These are phyloP conservation scores for Penicillium sp. DNA, from an alignment of 2,329 filamentous ascomycete genomes.

Conservation along the genomic window DNA sequence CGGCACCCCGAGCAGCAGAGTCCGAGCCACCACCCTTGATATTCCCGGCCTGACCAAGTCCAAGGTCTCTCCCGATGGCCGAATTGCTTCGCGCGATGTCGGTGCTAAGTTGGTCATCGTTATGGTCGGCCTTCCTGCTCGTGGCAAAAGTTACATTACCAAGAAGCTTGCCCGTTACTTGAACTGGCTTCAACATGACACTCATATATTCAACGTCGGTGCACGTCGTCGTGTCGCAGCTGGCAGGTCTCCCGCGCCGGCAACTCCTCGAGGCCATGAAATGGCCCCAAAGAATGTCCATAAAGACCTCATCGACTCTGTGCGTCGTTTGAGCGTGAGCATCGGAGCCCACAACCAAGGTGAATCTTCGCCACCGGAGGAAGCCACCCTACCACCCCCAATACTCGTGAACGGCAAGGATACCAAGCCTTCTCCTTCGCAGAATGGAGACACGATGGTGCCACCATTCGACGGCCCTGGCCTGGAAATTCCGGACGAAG, in stretches of 20 bases:
- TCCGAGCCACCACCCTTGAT: conserved; percentile 90
- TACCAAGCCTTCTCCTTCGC: conserved; percentile 23
- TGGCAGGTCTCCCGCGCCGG: conserved; percentile 47
- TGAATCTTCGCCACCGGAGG: conserved; percentile 28
- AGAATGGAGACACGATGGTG: conserved; percentile 27
- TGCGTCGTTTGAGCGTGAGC: conserved; percentile 45
- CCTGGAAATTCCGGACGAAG: conserved; percentile 16
- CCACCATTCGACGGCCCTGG: conserved; percentile 25
- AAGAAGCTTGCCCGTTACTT: conserved; percentile 96
- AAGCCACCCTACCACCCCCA: conserved; percentile 40
- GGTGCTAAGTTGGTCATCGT: conserved; percentile 96
- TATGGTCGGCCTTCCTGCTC: conserved; percentile 94
- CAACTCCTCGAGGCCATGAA: conserved; percentile 14
- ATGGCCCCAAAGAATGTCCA: conserved; percentile 35
- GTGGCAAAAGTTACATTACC: conserved; percentile 98
- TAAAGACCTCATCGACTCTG: conserved; percentile 45
- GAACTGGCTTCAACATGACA: conserved; percentile 96
- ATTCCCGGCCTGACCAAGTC: conserved; percentile 96
- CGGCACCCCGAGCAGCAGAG: conserved; percentile 65
- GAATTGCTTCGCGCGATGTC: conserved; percentile 90
- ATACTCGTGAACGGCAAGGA: conserved; percentile 62
- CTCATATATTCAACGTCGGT: conserved; percentile 95
- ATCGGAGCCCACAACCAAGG: conserved; percentile 29
- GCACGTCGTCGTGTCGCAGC: conserved; percentile 80
- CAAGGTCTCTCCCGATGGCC: conserved; percentile 90